Evolutionary conservation across 1,284 basidiomycete species (phyloP).

Genomic region (Ustilago vetiveriae): DNA sequence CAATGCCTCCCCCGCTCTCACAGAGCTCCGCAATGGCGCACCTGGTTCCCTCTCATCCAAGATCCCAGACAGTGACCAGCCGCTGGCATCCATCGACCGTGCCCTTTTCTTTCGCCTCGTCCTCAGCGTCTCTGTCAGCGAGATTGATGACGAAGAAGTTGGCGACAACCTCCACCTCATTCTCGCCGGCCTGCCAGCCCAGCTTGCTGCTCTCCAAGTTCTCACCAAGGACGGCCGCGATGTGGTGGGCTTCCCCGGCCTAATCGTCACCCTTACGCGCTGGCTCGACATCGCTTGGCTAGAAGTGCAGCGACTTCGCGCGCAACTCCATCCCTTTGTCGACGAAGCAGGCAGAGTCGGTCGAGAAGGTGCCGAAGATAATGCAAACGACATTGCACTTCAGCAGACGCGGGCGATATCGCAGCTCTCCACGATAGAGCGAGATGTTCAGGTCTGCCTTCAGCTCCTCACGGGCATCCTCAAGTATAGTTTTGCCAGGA

Average conservation of each 20-base stretch:
- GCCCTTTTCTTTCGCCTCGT: conserved; percentile 58
- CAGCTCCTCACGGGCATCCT: conserved; percentile 56
- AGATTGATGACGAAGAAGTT: conserved; percentile 36
- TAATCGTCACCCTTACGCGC: conserved; percentile 49
- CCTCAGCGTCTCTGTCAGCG: conserved; percentile 39
- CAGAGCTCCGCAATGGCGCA: conserved; percentile 54
- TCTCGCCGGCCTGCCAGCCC: conserved; percentile 40
- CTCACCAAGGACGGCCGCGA: conserved; percentile 63
- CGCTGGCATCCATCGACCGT: conserved; percentile 57
- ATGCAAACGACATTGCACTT: conserved; percentile 8
- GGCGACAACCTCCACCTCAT: conserved; percentile 32
- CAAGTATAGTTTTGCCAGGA: conserved; percentile 62
- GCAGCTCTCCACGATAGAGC: conserved; percentile 47
- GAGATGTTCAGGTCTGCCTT: conserved; percentile 51
- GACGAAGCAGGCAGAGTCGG: conserved; percentile 20
- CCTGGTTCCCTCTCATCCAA: conserved; percentile 58
- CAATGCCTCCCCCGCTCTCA: conserved; percentile 43
- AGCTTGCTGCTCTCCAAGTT: conserved; percentile 58
- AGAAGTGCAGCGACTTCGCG: conserved; percentile 53
- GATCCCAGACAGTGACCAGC: conserved; percentile 51
- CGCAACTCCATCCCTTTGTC: conserved; percentile 19
- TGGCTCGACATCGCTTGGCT: conserved; percentile 56
- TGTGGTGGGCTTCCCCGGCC: conserved; percentile 55
- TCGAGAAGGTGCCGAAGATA: conserved; percentile 8
- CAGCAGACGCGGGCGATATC: conserved; percentile 17